Evolutionary conservation across 352 stramenopile genomes (phyloP), one percentile per base, ranked within the genome.

Genomic region (Pelagophyceae sp.): DNA sequence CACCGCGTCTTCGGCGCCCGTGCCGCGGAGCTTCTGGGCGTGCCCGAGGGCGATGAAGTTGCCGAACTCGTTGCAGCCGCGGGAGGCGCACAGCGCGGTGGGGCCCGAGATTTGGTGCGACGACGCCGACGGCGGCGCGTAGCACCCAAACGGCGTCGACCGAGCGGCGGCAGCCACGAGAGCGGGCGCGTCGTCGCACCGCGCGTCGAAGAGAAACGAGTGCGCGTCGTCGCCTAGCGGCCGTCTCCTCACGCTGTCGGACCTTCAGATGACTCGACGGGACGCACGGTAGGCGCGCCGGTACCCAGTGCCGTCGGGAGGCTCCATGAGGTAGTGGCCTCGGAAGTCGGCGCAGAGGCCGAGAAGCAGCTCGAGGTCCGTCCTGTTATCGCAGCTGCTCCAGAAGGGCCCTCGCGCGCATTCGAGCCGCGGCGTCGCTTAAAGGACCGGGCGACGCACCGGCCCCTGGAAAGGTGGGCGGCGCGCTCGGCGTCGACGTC

Each of bases 251-350:
- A 23, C 11, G 11, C 45, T 23, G 45, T 54, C 45, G 45, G 45
- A 23, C 45, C 45, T 11, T 54, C 45, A 54, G 23, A 23, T 23
- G 11, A 23, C 23, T 23, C 45, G 45, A 23, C 23, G 45, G 45
- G 45, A 54, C 45, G 45, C 45, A 54, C 45, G 67, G 38, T 74
- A 74, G 17, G 67, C 67, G 11, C 67, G 67, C 0, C 67, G 67
- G 29, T 74, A 74, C 37, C 67, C 67, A 5, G 67, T 15, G 11
- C 67, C 67, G 23, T 74, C 67, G 17, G 67, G 67, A 2, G 67
- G 67, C n/a, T 74, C 67, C 67, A 74, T 74, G 20, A 74, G 38
- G 38, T 74, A 74, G 29, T 74, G 37, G 0, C 67, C 67, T 27
- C 67, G 33, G 29, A 74, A 74, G 35, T 74, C 38, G 67, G 35